Conservation (phyloP, 2,329 filamentous ascomycete genomes). For the Akanthomyces uredinophilus region DNA sequence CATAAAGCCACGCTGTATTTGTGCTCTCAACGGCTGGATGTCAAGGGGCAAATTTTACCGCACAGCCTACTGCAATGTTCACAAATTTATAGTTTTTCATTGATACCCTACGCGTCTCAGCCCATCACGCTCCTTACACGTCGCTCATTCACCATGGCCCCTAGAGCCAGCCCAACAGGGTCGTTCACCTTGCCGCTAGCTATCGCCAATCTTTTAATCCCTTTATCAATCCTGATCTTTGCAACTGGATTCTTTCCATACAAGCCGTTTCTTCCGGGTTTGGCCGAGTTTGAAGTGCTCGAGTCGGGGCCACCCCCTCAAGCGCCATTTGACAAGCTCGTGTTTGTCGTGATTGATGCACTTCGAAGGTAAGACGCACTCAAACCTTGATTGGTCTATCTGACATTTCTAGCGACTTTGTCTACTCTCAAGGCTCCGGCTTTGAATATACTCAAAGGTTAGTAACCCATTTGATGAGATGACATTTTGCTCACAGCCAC, state of each 20-base stretch:
- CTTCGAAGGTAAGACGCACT: conserved; percentile 64
- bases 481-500: conserved; percentile 17
- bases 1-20: not conserved
- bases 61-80: not conserved
- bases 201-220: conserved; percentile 71
- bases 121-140: conserved; percentile 6
- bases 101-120: not conserved
- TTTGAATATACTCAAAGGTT: conserved; percentile 88
- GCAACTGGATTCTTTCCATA: conserved; percentile 95
- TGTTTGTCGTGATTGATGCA: conserved; percentile 98
- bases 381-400: not conserved
- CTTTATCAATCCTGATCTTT: conserved; percentile 69
- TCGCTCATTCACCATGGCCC: conserved; percentile 5
- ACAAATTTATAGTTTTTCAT: not conserved
- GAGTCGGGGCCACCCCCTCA: conserved; percentile 52
- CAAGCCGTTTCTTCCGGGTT: conserved; percentile 84
- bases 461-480: conserved; percentile 17
- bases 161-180: conserved; percentile 7
- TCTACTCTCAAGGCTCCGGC: conserved; percentile 73
- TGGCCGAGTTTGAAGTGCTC: conserved; percentile 62
- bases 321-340: conserved; percentile 77
- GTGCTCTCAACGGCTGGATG: not conserved
- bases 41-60: no score
- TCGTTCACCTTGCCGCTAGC: conserved; percentile 43
- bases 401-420: conserved; percentile 69